Base-by-base conservation (phyloP, 2,329 filamentous ascomycete species). In the Ophiosphaerella narmari region DNA sequence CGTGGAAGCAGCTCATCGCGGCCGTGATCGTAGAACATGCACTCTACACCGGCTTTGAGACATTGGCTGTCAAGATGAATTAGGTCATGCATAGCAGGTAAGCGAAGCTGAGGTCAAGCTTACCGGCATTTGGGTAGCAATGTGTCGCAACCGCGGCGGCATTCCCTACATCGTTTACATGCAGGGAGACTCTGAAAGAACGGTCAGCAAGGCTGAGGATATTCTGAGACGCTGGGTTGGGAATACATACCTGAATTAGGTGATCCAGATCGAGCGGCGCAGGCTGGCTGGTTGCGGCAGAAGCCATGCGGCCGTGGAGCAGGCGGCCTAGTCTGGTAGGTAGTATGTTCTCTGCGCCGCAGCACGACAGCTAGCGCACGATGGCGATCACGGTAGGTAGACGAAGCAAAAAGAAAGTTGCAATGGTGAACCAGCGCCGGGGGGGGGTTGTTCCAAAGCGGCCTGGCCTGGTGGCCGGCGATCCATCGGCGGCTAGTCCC, bases 101-200 rank as follows among this genome's bases (percentile, higher is more conserved):
- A 40, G 18, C 45, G 34, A 34, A 24, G 37, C 39, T 23, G 14
- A 2, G 11, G 26, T 29, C 26, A 29, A 29, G 26, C 45, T 37
- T 59, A 65, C 66, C 64, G 62, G 63, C 70, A 73, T 45, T 67
- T 70, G 42, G 70, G 70, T 21, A 73, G 62, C 35, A 65, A 52
- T n/a, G 68, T 69, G 54, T 72, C 68, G 59, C 68, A 71, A 39
- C 68, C 68, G 37, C 68, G 66, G 44, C 70, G 66, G 49, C 67
- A 70, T 29, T 72, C 67, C 31, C 70, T 63, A 55, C 68, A 71
- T 46, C 68, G 55, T 48, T 69, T 70, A 51, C 68, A 72, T 45
- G 68, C 68, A 39, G 68, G 68, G 31, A 71, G 60, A 45, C 58
- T 64, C 63, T 66, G 50, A 42, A 29, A 46, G 8, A 23, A 32